These are phyloP conservation scores for Globisporangium solare DNA, from an alignment of 352 stramenopile species.

Conservation along the genomic window DNA sequence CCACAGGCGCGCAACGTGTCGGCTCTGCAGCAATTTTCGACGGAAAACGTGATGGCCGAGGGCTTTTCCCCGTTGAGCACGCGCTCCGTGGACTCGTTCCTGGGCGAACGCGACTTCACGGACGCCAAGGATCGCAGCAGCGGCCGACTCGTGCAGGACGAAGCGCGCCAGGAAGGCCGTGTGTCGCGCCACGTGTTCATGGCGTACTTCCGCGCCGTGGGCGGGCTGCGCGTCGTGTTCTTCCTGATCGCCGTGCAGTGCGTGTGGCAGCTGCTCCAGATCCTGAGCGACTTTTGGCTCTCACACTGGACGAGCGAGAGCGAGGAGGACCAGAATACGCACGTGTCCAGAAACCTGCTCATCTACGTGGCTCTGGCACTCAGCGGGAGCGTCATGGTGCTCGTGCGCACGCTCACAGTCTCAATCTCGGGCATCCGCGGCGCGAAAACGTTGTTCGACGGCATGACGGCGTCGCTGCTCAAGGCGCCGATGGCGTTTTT, in stretches of 20 bases:
- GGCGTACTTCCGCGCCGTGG: constrained; percentile 44
- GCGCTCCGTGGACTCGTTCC: constrained; percentile 27
- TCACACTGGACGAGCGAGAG: constrained; percentile 79
- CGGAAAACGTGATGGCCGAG: constrained; percentile 21
- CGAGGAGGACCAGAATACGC: constrained; percentile 76
- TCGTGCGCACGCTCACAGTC: constrained; percentile 56
- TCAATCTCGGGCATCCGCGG: constrained; percentile 50
- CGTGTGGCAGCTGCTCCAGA: constrained; percentile 79
- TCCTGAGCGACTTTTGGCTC: constrained; percentile 90
- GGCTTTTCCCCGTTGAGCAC: constrained; percentile 31
- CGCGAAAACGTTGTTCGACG: constrained; percentile 78
- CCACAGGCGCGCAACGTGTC: background rate
- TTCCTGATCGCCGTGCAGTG: constrained; percentile 61
- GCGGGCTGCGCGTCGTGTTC: constrained; percentile 37
- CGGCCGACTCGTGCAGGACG: constrained; percentile 26
- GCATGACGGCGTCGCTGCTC: constrained; percentile 82
- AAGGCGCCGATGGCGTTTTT: constrained; percentile 92
- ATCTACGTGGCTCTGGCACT: constrained; percentile 60
- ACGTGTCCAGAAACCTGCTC: constrained; percentile 64
- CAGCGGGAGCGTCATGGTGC: constrained; percentile 41
- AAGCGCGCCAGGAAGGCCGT: constrained; percentile 24
- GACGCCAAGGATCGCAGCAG: too few relatives aligned
- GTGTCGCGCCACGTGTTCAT: constrained; percentile 33
- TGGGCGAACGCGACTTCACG: constrained; percentile 17
- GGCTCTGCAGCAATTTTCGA: constrained; percentile 22